Evolutionary conservation across 2,329 filamentous ascomycete genomes (phyloP), one percentile per base, ranked within the genome.

Genomic region (Penicillium griseofulvum): DNA sequence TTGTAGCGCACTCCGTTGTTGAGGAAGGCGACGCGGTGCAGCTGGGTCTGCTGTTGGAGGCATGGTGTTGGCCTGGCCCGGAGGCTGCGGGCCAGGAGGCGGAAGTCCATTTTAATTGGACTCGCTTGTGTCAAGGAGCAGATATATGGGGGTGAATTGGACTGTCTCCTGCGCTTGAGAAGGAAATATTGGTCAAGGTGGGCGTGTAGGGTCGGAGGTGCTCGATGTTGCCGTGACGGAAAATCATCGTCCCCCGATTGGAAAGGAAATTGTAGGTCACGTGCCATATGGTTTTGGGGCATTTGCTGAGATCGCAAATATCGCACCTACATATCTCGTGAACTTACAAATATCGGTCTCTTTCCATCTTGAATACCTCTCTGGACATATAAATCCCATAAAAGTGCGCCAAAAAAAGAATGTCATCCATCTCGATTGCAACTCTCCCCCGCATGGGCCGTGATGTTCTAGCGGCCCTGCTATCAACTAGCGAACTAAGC

Each of bases 381-480:
- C 3, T 12, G 22, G 5, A 11, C 12, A 28, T 16, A 17, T 4
- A 14, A 2, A 5, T 19, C 12, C 12, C 6, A 47, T 5, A 16
- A 17, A 33, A n/a, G 14, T 10, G 17, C 1, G 3, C 16, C 2
- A 22, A 29, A 31, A 29, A 33, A 31, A 19, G 29, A 56, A 63
- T 78, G 76, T 80, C 80, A n/a, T 81, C 81, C 70, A 75, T 83
- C 47, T 83, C 83, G 7, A 80, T 92, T 52, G 79, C 83, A 37
- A 81, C 75, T 43, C 81, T 96, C 33, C 78, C 82, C 64, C 86
- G 84, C 69, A 86, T 96, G 65, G 81, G 83, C 10, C 86, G 87
- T 34, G 80, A 88, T 60, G 76, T 81, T n/a, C 85, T 96, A 49
- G 85, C 88, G 0, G 75, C 83, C 19, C 79, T 85, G 48, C 81